A percentile compares a stretch with the other conserved stretches of the same genome.
These are phyloP conservation scores for Plectosphaerella plurivora DNA, from an alignment of 2,329 filamentous ascomycete species.

Conservation along the genomic window DNA sequence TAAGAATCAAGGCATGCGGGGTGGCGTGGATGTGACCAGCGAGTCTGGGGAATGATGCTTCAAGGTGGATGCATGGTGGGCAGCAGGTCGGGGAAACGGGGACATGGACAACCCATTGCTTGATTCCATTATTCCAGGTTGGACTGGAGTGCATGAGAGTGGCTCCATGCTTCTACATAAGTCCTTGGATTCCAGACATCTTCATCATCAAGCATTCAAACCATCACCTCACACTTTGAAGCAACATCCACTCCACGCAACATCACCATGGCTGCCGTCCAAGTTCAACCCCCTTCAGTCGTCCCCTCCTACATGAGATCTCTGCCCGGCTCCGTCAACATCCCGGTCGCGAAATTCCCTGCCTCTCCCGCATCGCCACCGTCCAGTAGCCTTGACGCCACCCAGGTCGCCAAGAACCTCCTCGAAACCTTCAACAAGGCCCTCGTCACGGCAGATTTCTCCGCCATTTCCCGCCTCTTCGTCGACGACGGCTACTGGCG, in stretches of 20 bases:
- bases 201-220: no score
- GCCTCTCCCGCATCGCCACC: slow-evolving; percentile 16
- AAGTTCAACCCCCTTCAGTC: not conserved
- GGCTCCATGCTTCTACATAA: no score
- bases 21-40: not conserved
- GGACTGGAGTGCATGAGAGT: not conserved
- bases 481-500: slow-evolving; percentile 48
- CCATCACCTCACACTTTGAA: no score
- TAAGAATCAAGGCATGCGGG: no score
- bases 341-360: slow-evolving; percentile 37
- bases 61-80: no score
- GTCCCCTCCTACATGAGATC: slow-evolving; percentile 1
- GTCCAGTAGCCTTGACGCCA: slow-evolving; percentile 24
- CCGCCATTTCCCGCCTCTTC: slow-evolving; percentile 32
- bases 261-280: not conserved
- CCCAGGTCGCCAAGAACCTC: slow-evolving; percentile 30
- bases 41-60: not conserved
- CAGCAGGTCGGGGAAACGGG: no score
- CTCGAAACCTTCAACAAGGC: slow-evolving; percentile 35
- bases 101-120: no score
- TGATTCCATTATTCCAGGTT: not conserved
- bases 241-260: no score
- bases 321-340: slow-evolving; percentile 49
- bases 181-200: no score
- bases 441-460: slow-evolving; percentile 28